Conservation (phyloP, 805 yeast species). For the Diddensiella transvaalensis region DNA sequence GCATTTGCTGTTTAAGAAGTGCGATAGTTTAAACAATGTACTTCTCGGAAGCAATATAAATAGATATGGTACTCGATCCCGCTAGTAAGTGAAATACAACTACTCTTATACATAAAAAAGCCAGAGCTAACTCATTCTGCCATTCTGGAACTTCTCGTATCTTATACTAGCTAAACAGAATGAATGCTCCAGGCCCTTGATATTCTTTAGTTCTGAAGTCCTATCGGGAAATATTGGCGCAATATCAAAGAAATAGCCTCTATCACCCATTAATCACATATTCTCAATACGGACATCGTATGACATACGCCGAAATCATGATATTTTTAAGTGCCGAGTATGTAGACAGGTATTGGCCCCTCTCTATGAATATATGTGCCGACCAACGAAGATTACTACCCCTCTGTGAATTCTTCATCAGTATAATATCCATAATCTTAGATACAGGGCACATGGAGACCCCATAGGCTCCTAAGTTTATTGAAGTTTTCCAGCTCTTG, state of each 20-base stretch:
- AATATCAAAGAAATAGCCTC: not conserved
- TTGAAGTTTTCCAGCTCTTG: not conserved
- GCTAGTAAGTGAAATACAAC: too few species aligned
- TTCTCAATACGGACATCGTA: not conserved
- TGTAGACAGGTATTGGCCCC: not conserved
- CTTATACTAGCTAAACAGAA: not conserved
- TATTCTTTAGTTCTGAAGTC: not conserved
- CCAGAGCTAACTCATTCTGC: too few species aligned
- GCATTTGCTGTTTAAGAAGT: too few species aligned
- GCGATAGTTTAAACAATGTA: too few species aligned
- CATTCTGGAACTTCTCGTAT: not conserved
- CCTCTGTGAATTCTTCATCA: not conserved
- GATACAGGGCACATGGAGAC: not conserved
- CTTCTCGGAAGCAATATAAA: too few species aligned
- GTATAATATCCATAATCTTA: not conserved
- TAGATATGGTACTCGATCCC: too few species aligned
- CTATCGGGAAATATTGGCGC: not conserved
- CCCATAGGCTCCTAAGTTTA: not conserved
- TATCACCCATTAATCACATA: not conserved
- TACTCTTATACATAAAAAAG: too few species aligned
- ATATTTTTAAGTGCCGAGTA: not conserved
- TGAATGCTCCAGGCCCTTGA: not conserved
- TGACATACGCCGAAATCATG: not conserved
- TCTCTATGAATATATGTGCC: not conserved
- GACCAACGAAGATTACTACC: not conserved